Conservation (phyloP, 768 basidiomycete species). For the Porpolomopsis calyptriformis region DNA sequence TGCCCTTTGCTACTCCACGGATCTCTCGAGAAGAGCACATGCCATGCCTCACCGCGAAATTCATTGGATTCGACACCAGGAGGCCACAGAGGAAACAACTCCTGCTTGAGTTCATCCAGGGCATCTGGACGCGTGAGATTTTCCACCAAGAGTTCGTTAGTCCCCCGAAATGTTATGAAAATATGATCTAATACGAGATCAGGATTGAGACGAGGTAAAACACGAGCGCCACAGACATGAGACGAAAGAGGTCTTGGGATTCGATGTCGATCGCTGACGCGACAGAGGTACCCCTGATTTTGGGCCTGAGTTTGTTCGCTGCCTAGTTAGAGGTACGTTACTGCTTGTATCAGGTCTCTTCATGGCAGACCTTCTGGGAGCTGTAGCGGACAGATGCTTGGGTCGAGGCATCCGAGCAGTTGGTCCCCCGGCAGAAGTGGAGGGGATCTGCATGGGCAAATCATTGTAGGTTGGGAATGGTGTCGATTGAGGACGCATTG, state of each 20-base stretch:
- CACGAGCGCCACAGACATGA: constrained; percentile 1
- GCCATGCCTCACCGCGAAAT: constrained; percentile 38
- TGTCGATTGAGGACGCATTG: not conserved
- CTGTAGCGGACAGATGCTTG: constrained; percentile 8
- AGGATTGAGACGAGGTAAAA: not conserved
- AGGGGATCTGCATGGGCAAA: not conserved
- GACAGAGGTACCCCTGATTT: constrained; percentile 6
- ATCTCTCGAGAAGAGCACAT: constrained; percentile 50
- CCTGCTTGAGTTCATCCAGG: constrained; percentile 46
- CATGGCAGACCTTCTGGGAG: constrained; percentile 39
- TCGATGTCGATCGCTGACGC: constrained; percentile 12
- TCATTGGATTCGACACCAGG: constrained; percentile 46
- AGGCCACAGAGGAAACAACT: constrained; percentile 55
- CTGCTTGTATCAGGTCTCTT: constrained; percentile 33
- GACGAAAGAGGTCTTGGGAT: constrained; percentile 8
- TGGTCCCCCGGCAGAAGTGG: constrained; percentile 3
- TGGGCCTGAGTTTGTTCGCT: constrained; percentile 14
- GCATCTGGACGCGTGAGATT: constrained; percentile 35
- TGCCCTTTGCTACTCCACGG: constrained; percentile 58
- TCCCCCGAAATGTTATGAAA: constrained; percentile 58
- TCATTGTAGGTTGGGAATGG: not conserved
- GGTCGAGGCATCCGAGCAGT: constrained; percentile 12
- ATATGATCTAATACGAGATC: constrained; percentile 44
- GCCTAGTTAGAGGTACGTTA: constrained; percentile 9
- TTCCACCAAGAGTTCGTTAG: constrained; percentile 54